phyloP scores from a whole-genome alignment of 257 asterid genomes.

The Penstemon eatonii region DNA sequence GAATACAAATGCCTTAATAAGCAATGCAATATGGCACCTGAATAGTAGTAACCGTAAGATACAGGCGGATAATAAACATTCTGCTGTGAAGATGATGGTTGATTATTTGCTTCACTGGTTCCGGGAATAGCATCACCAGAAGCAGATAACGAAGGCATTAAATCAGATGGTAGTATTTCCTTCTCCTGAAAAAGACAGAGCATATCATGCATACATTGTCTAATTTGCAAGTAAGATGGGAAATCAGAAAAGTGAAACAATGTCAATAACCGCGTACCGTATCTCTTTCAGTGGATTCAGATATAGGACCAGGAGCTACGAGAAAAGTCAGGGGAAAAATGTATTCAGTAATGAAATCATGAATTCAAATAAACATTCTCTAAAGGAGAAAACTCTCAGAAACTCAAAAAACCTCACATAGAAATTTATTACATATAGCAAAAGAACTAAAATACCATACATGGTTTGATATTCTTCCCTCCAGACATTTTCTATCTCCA shows the following conservation, averaged over 20 bases:
- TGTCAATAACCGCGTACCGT: slow-evolving; percentile 38
- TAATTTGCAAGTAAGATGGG: neutral
- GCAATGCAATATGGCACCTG: slow-evolving; percentile 45
- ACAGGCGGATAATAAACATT: slow-evolving; percentile 55
- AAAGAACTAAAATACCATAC: slow-evolving; percentile 32
- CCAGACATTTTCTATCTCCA: slow-evolving; percentile 52
- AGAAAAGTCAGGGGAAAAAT: no score
- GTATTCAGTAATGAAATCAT: no score
- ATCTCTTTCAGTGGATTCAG: slow-evolving; percentile 36
- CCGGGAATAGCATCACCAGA: slow-evolving; percentile 40
- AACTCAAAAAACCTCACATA: no score
- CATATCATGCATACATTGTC: neutral
- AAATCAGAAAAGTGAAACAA: neutral
- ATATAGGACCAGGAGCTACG: no score
- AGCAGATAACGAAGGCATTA: slow-evolving; percentile 37
- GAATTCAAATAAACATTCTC: no score
- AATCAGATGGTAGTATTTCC: slow-evolving; percentile 41
- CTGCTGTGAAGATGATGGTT: slow-evolving; percentile 45
- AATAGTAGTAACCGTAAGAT: slow-evolving; percentile 60
- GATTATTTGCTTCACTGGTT: slow-evolving; percentile 37
- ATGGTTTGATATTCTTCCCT: slow-evolving; percentile 51
- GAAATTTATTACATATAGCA: neutral
- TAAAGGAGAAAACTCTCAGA: no score
- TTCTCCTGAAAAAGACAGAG: slow-evolving; percentile 40
- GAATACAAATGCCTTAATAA: neutral